Percentiles rank a stretch among this genome's conserved stretches.
phyloP scores from a whole-genome alignment of 2,329 filamentous ascomycete species.

The Aspergillus sp. region DNA sequence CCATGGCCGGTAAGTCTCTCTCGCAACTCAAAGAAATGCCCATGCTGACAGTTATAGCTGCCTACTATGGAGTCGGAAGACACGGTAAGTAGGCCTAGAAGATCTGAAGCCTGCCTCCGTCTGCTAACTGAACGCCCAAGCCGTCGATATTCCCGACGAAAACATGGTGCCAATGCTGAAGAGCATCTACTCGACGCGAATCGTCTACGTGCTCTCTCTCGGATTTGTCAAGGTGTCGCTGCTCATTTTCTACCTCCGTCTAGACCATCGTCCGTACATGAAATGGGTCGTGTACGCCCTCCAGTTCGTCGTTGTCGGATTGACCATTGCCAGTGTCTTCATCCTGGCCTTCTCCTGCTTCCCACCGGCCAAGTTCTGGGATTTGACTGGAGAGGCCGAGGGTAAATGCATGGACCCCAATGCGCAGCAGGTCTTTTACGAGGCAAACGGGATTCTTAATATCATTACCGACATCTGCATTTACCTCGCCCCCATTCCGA shows the following conservation, averaged over 20 bases:
- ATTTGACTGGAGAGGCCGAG: neutral
- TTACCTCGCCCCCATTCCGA: constrained; percentile 17
- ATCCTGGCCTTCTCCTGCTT: neutral
- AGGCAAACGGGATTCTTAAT: constrained; percentile 16
- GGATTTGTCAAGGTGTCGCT: neutral
- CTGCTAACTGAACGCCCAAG: neutral
- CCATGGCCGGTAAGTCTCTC: neutral
- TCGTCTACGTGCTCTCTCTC: neutral
- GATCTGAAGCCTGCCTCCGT: too few relatives aligned
- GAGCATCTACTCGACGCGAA: neutral
- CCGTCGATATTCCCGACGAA: neutral
- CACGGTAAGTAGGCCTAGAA: neutral
- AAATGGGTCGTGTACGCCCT: neutral
- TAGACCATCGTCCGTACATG: neutral
- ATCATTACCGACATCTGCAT: constrained; percentile 17
- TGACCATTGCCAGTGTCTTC: neutral
- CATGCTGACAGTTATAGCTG: too few relatives aligned
- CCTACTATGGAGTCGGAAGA: neutral
- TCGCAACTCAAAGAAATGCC: too few relatives aligned
- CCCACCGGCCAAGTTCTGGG: neutral
- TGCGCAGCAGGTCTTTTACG: constrained; percentile 16
- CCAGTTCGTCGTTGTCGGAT: neutral
- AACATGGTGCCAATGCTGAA: neutral
- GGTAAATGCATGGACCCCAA: constrained; percentile 11
- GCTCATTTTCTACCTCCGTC: neutral